Base-by-base conservation (phyloP, 176 grass and related monocot species). In the Stipa capillata region DNA sequence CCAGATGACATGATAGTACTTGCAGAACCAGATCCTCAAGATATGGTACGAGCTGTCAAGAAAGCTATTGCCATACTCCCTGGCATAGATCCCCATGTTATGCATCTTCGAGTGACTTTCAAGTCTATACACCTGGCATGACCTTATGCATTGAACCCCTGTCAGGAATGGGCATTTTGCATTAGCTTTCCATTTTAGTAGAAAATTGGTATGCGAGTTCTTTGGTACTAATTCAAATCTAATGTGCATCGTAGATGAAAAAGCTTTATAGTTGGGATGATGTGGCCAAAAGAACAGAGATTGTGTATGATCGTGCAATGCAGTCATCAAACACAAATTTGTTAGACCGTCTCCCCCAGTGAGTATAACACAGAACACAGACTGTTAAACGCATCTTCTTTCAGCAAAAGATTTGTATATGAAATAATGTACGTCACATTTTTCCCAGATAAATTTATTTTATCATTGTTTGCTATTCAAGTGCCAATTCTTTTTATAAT, bases 1-100 rank as follows among this genome's bases (percentile, higher is more conserved):
- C 94, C 94, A 63, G 94, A 97, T 77, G 94, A 94, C 77, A 97
- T 97, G 94, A 77, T 97, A 88, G 94, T 97, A 58, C 92, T 94
- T 74, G 91, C 94, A 39, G 85, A 94, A 72, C 94, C 94, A 47
- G 82, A 78, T 75, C 94, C 91, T 69, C 64, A 76, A 69, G 94
- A 97, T 85, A 94, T 97, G 91, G 89, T 97, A 56, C 49, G 57
- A 77, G 94, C 94, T 77, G 73, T 97, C 58, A 81, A 77, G 68
- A 80, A 92, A 85, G 94, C 91, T 72, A 97, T 97, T 20, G 70
- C 77, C 57, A 92, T 94, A 89, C 87, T 97, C 65, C 91, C 94
- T 80, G 72, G 73, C 41, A 89, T 97, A 37, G 87, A 97, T 85
- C 94, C 94, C 31, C 82, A 94, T 65, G 67, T 79, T 71, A 97